A percentile compares a stretch with the other conserved stretches of the same genome.
Conservation (phyloP, 768 basidiomycete genomes). For the Paxillus rubicundulus region DNA sequence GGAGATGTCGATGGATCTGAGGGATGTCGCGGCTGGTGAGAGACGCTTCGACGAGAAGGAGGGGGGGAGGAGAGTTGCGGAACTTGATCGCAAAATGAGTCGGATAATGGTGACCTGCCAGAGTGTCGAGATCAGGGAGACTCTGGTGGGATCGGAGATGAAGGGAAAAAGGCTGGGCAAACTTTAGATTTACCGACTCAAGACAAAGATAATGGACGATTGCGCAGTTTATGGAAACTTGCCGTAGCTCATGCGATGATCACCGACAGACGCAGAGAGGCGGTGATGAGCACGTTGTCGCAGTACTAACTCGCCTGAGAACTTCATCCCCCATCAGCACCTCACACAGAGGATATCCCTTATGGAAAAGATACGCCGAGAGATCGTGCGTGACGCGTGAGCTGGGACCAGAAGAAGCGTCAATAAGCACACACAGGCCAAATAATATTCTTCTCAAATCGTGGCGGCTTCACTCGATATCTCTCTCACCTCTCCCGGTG, state of each 20-base stretch:
- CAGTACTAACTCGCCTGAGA: conserved; percentile 12
- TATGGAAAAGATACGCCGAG: conserved; percentile 33
- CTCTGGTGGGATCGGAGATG: conserved; percentile 32
- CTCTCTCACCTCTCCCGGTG: conserved; percentile 12
- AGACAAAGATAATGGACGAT: neutral
- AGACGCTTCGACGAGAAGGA: too few species aligned
- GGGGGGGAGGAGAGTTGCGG: too few species aligned
- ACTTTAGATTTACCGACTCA: conserved; percentile 32
- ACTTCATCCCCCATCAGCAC: conserved; percentile 18
- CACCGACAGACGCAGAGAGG: conserved; percentile 17
- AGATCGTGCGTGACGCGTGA: conserved; percentile 15
- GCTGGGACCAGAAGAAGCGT: conserved; percentile 14
- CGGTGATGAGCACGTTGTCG: conserved; percentile 18
- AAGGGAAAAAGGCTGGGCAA: conserved; percentile 12
- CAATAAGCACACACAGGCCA: conserved; percentile 32
- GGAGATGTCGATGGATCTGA: too few species aligned
- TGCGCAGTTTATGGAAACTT: too few species aligned
- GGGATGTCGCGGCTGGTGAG: too few species aligned
- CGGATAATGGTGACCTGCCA: too few species aligned
- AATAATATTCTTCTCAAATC: too few species aligned
- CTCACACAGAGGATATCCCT: conserved; percentile 22
- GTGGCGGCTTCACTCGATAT: conserved; percentile 7
- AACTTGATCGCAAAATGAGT: too few species aligned
- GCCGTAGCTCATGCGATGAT: conserved; percentile 25
- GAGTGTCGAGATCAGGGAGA: too few species aligned